Evolutionary conservation across 2,329 filamentous ascomycete genomes (phyloP).

Genomic region (Epichloe typhina): DNA sequence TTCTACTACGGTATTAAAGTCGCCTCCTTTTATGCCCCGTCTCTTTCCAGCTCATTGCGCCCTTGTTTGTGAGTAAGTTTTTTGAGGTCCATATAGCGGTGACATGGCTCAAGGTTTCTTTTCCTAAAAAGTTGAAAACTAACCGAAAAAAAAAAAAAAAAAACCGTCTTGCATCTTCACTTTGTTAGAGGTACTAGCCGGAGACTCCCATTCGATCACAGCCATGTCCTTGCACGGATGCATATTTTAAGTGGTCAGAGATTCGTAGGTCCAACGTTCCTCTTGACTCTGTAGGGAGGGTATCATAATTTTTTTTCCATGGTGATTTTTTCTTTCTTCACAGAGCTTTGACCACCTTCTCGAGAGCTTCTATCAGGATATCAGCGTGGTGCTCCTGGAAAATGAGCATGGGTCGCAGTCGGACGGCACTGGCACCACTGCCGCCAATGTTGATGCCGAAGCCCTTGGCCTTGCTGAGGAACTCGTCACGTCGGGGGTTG

Average conservation of each 20-base stretch:
- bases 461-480: constrained; percentile 65
- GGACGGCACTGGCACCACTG: constrained; percentile 59
- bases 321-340: constrained; percentile 2
- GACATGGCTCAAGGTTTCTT: not conserved
- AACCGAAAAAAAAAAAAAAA: too few relatives aligned
- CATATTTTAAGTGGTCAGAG: not conserved
- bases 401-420: constrained; percentile 78
- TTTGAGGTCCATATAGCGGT: not conserved
- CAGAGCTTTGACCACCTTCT: constrained; percentile 51
- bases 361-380: constrained; percentile 63
- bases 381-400: constrained; percentile 89
- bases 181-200: not conserved
- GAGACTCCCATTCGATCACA: not conserved
- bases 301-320: too few relatives aligned
- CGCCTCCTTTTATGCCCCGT: too few relatives aligned
- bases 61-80: not conserved
- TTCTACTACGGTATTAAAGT: too few relatives aligned
- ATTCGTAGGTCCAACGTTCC: not conserved
- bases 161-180: not conserved
- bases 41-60: too few relatives aligned
- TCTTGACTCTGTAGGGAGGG: not conserved
- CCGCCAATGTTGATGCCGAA: constrained; percentile 82
- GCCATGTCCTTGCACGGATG: not conserved
- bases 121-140: not conserved
- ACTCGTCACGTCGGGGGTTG: constrained; percentile 63